phyloP scores from a whole-genome alignment of 23 red algal species.

The Cyanidioschyzon merolae region DNA sequence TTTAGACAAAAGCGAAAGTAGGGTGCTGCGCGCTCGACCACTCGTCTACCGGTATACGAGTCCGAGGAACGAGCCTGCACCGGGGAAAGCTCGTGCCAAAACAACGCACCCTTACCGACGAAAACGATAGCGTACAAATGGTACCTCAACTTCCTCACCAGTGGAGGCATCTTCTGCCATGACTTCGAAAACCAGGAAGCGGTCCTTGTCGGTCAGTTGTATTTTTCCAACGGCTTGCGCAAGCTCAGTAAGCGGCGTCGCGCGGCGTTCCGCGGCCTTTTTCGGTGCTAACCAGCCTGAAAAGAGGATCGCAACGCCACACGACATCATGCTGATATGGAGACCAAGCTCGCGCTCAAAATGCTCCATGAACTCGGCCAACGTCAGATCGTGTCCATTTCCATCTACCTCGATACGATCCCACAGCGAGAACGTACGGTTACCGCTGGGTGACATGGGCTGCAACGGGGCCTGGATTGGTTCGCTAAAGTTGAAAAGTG shows the following conservation, averaged over 20 bases:
- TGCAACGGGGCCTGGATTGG: constrained; percentile 60
- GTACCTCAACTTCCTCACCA: constrained; percentile 95
- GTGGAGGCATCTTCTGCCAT: constrained; percentile 56
- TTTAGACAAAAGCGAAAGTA: no score
- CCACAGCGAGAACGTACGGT: constrained; percentile 84
- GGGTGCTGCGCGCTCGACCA: no score
- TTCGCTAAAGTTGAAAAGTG: constrained; percentile 90
- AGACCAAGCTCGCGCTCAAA: constrained; percentile 71
- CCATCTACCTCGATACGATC: constrained; percentile 85
- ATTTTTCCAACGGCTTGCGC: constrained; percentile 73
- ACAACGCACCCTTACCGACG: neutral
- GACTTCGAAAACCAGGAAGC: constrained; percentile 87
- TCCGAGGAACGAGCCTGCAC: no score
- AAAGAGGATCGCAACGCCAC: constrained; percentile 83
- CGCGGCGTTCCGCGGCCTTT: constrained; percentile 63
- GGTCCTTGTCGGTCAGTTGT: constrained; percentile 46
- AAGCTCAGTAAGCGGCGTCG: constrained; percentile 61
- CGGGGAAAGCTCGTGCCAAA: no score
- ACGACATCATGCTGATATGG: constrained; percentile 84
- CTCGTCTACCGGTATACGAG: no score
- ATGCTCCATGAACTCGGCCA: constrained; percentile 65
- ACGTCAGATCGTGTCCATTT: constrained; percentile 61
- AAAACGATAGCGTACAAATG: constrained; percentile 87
- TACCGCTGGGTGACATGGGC: constrained; percentile 46
- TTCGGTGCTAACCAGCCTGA: constrained; percentile 66